These are phyloP conservation scores for Physcia stellaris DNA, from an alignment of 495 filamentous ascomycete species.

Conservation along the genomic window DNA sequence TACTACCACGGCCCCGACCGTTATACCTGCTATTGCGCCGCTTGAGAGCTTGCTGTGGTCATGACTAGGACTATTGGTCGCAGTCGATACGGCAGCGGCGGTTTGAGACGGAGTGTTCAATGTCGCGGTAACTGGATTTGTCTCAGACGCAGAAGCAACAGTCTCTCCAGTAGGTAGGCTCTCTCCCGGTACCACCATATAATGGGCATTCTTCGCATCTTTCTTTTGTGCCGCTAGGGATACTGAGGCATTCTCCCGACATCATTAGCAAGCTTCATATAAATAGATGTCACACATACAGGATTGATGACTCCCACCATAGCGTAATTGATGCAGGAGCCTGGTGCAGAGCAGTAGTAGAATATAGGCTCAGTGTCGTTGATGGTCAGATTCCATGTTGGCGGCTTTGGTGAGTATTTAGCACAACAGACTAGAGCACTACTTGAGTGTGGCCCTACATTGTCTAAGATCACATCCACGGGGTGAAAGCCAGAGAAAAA, in stretches of 20 bases:
- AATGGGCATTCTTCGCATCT: slow-evolving; percentile 20
- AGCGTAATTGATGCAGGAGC: slow-evolving; percentile 26
- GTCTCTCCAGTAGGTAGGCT: slow-evolving; percentile 26
- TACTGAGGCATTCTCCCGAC: slow-evolving; percentile 19
- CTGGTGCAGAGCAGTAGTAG: slow-evolving; percentile 40
- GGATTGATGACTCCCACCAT: slow-evolving; percentile 33
- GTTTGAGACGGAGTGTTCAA: neutral
- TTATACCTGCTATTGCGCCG: slow-evolving; percentile 28
- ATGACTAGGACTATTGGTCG: slow-evolving; percentile 4
- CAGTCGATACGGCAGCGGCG: slow-evolving; percentile 1
- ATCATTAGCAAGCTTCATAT: neutral
- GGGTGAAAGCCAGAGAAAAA: slow-evolving; percentile 34
- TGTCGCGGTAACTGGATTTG: neutral
- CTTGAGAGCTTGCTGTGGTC: slow-evolving; percentile 15
- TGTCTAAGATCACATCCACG: slow-evolving; percentile 21
- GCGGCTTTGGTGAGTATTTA: slow-evolving; percentile 22
- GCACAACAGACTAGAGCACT: neutral
- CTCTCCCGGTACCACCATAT: slow-evolving; percentile 29
- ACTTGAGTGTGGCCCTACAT: slow-evolving; percentile 24
- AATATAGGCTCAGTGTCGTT: slow-evolving; percentile 46
- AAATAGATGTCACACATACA: slow-evolving; percentile 10
- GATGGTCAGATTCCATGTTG: slow-evolving; percentile 32
- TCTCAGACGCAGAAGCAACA: too few relatives aligned
- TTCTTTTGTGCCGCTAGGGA: slow-evolving; percentile 24
- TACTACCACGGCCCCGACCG: slow-evolving; percentile 21